Evolutionary conservation across 225 moss, liverwort and hornwort species (phyloP), one percentile per base, ranked within the genome.

Genomic region (Physcomitrium patens): DNA sequence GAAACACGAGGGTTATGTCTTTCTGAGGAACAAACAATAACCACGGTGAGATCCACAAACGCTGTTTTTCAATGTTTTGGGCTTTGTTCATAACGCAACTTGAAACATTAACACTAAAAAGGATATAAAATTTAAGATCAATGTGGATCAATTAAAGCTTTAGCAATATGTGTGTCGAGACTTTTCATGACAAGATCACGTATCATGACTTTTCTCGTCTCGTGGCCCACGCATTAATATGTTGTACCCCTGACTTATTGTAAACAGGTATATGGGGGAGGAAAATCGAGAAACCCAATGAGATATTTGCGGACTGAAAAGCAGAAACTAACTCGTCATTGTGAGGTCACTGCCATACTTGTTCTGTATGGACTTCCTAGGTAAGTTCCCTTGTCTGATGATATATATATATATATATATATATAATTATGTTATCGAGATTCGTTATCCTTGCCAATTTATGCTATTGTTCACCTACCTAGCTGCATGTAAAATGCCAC

Each of bases 361-460:
- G 92, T 91, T 24, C 86, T 93, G 22, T 89, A 67, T 77, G 91
- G 92, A 8, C 86, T 93, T 71, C 90, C 92, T 19, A 87, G 91
- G 92, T 91, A 82, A 37, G 31, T 4, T 37, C 31, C 31, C 31
- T 37, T 37, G 31, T 37, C 31, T 3, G 31, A 37, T 7, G 4
- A 37, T 37, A 37, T 37, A 37, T 37, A n/a, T n/a, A n/a, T n/a
- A n/a, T n/a, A n/a, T n/a, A 37, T 37, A 37, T 37, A 37, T 37
- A 3, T 37, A 37, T 37, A 4, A 4, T 37, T 37, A 7, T 37
- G 7, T 37, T 37, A 37, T 37, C 31, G 31, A 37, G 31, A 37
- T 37, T 37, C 31, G 31, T 37, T 37, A 7, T 37, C 7, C 31
- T 37, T 37, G 5, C 31, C 7, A 37, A 37, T 37, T 37, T 37